Percentiles rank a stretch among this genome's conserved stretches.
phyloP scores from a whole-genome alignment of 1,284 basidiomycete genomes.

The Fereydounia khargensis region DNA sequence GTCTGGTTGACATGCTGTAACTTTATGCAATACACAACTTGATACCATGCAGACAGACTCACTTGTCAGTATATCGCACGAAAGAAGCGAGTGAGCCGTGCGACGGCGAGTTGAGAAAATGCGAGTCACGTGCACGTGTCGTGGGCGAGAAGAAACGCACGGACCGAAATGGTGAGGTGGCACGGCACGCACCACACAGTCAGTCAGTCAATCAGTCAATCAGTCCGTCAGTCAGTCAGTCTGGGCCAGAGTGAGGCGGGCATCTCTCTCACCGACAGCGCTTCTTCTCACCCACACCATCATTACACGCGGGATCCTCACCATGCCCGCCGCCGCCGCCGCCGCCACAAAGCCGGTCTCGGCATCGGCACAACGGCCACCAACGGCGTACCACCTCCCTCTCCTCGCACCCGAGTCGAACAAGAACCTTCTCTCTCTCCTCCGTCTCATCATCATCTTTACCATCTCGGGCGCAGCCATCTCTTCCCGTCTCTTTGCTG shows the following conservation, averaged over 20 bases:
- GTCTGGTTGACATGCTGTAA: neutral
- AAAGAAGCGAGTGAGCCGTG: neutral
- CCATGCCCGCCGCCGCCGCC: slow-evolving; percentile 4
- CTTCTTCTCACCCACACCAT: too few relatives aligned
- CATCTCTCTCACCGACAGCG: too few relatives aligned
- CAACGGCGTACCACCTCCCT: slow-evolving; percentile 28
- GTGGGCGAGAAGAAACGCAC: slow-evolving; percentile 10
- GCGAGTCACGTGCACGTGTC: too few relatives aligned
- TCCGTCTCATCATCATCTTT: slow-evolving; percentile 52
- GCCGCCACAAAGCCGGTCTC: slow-evolving; percentile 6
- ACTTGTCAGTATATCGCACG: too few relatives aligned
- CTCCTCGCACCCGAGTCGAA: slow-evolving; percentile 31
- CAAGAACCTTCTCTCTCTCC: slow-evolving; percentile 43
- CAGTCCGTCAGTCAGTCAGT: slow-evolving; percentile 1
- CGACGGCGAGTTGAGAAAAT: slow-evolving; percentile 6
- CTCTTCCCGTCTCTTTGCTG: slow-evolving; percentile 92
- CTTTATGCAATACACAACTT: neutral
- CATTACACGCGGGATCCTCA: slow-evolving; percentile 2
- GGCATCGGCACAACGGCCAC: slow-evolving; percentile 2
- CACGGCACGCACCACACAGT: slow-evolving; percentile 4
- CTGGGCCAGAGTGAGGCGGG: too few relatives aligned
- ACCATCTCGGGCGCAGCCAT: slow-evolving; percentile 71
- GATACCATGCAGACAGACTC: too few relatives aligned
- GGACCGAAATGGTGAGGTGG: slow-evolving; percentile 1
- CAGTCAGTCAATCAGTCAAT: neutral